Evolutionary conservation across 306 rosid genomes (phyloP).

Genomic region (Dalbergia oliveri): DNA sequence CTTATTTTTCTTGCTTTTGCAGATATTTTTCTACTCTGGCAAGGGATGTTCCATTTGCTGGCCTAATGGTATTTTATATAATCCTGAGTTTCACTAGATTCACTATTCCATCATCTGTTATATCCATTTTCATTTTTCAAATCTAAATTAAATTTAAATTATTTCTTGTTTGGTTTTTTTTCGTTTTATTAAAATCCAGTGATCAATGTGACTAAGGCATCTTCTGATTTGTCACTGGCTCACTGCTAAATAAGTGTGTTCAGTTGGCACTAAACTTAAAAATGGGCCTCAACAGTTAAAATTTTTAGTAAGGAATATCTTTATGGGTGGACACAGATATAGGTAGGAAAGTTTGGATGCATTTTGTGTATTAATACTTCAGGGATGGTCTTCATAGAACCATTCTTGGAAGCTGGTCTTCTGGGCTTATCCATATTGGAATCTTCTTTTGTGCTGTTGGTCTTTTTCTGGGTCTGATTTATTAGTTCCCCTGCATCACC

Average conservation of each 20-base stretch:
- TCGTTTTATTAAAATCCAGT: background rate
- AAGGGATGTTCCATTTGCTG: constrained; percentile 95
- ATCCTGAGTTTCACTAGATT: background rate
- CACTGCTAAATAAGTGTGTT: background rate
- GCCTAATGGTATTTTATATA: constrained; percentile 72
- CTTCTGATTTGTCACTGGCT: constrained; percentile 25
- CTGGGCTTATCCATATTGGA: constrained; percentile 9
- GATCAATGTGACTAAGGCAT: background rate
- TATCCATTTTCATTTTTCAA: constrained; percentile 15
- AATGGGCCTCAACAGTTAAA: constrained; percentile 19
- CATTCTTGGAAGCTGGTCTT: constrained; percentile 4
- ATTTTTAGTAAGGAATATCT: constrained; percentile 1
- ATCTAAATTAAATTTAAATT: constrained; percentile 11
- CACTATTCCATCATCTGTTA: constrained; percentile 8
- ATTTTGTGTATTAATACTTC: constrained; percentile 9
- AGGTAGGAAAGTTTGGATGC: constrained; percentile 1
- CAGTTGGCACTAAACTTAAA: constrained; percentile 7
- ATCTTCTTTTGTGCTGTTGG: constrained; percentile 4
- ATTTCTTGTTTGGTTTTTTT: background rate
- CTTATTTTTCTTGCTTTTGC: constrained; percentile 49
- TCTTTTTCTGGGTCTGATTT: constrained; percentile 3
- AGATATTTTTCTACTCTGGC: constrained; percentile 90
- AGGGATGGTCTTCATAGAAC: constrained; percentile 23
- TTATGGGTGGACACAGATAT: constrained; percentile 26
- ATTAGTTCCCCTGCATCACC: background rate